Evolutionary conservation across 2,329 filamentous ascomycete genomes (phyloP).

Genomic region (Penicillium sp.): DNA sequence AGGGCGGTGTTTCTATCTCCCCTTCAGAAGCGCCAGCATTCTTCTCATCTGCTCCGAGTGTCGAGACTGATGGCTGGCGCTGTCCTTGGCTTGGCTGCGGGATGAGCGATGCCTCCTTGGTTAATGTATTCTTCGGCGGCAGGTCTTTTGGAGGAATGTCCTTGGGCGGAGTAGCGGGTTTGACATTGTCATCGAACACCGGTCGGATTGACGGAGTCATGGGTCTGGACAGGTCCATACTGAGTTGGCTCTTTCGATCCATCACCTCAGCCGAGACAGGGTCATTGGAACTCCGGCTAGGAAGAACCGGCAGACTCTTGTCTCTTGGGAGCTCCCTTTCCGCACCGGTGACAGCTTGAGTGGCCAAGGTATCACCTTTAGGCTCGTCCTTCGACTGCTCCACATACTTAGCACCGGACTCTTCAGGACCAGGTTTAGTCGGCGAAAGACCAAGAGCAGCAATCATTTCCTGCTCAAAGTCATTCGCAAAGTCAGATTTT

Average conservation of each 20-base stretch:
- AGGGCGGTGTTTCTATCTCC: slow-evolving; percentile 16
- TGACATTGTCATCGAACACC: slow-evolving; percentile 10
- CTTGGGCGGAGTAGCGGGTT: slow-evolving; percentile 5
- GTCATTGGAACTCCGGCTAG: slow-evolving; percentile 4
- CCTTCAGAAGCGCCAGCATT: neutral
- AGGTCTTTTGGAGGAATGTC: neutral
- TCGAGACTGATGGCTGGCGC: slow-evolving; percentile 28
- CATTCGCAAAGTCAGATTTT: slow-evolving; percentile 6
- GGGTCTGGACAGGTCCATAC: neutral
- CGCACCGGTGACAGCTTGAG: neutral
- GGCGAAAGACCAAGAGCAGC: slow-evolving; percentile 24
- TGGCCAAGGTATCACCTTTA: neutral
- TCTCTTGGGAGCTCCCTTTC: neutral
- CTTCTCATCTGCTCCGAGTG: slow-evolving; percentile 23
- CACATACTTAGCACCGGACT: neutral
- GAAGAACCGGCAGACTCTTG: slow-evolving; percentile 8
- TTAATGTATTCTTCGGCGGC: slow-evolving; percentile 1
- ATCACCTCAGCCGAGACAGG: neutral
- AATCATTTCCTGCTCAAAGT: slow-evolving; percentile 24
- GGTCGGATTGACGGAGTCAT: slow-evolving; percentile 13
- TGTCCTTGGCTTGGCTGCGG: slow-evolving; percentile 4
- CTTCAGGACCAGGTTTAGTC: slow-evolving; percentile 5
- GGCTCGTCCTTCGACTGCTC: neutral
- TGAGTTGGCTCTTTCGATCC: neutral
- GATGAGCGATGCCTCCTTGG: slow-evolving; percentile 6